Percentiles rank a stretch among this genome's conserved stretches.
Evolutionary conservation across 306 rosid genomes (phyloP).

Genomic region (Inga laurina): DNA sequence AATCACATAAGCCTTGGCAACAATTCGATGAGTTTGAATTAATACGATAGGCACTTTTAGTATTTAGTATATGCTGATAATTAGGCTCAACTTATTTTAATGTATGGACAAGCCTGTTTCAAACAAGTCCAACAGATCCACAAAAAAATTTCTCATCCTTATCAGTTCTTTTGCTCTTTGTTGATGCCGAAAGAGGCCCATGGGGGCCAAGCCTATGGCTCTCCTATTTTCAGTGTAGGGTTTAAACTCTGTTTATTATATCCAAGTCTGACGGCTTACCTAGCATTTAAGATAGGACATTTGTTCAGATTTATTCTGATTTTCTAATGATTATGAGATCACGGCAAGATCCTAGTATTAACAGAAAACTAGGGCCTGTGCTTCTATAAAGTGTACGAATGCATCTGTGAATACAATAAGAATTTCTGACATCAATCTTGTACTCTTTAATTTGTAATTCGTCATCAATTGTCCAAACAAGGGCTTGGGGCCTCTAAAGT

Average conservation of each 20-base stretch:
- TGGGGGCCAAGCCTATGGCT: background rate
- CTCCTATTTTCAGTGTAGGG: background rate
- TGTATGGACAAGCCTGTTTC: slow-evolving; percentile 21
- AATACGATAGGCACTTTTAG: background rate
- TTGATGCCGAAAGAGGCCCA: background rate
- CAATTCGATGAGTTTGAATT: background rate
- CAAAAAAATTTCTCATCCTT: slow-evolving; percentile 4
- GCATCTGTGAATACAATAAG: background rate
- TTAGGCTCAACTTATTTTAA: background rate
- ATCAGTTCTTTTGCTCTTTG: background rate
- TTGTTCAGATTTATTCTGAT: background rate
- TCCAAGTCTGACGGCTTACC: background rate
- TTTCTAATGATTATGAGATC: background rate
- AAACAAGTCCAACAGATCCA: background rate
- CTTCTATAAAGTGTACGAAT: background rate
- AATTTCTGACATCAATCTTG: too few relatives aligned
- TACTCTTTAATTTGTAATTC: slow-evolving; percentile 1
- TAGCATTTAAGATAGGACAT: background rate
- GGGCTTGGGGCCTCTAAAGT: too few relatives aligned
- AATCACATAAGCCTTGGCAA: background rate
- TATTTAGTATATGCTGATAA: slow-evolving; percentile 3
- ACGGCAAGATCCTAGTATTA: background rate
- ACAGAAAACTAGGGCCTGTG: background rate
- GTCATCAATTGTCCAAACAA: slow-evolving; percentile 6
- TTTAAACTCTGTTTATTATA: too few relatives aligned